Evolutionary conservation across 129 eudicot species (phyloP), one percentile per base, ranked within the genome.

Genomic region (Tanacetum coccineum): DNA sequence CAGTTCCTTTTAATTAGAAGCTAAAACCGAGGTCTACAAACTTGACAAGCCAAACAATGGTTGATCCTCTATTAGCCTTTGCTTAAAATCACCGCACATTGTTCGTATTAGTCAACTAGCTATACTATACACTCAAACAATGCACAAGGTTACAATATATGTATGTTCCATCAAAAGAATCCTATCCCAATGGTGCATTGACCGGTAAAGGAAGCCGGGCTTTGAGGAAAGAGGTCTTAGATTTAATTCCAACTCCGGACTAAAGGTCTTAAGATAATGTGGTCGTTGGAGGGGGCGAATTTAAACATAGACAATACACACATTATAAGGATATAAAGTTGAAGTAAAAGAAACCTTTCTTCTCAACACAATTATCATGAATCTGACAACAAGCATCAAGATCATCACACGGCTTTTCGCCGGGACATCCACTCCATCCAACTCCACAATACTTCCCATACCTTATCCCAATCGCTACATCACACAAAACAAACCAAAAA

Each of bases 401-500:
- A 75, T 93, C 95, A 81, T 93, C 99, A 36, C 99, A 93, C 4
- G 99, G 99, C 72, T 87, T 89, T 80, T 93, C 99, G 36, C 99
- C 99, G 0, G 92, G 90, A 75, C 99, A 93, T 50, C 99, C 99
- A 2, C 82, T 84, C 90, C 95, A 87, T 74, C 99, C 99, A 39
- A 93, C 99, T 18, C 99, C 99, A 36, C 99, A 93, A 76, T 82
- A 93, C 88, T 93, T 93, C n/a, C 99, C 99, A 59, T 93, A 93
- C 65, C 84, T 82, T 39, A 93, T 89, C 66, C 93, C 95, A 48
- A 93, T 45, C n/a, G 88, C 99, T 93, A 55, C 54, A 50, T 57
- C 42, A 57, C 62, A 56, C 26, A 13, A 56, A 59, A 71, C 17
- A 55, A 1, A 36, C 12, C 57, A 4, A 21, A 60, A n/a, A n/a